Percentiles rank a stretch among this genome's conserved stretches.
Conservation (phyloP, 441 rosid genomes). For the Populus hybrid region DNA sequence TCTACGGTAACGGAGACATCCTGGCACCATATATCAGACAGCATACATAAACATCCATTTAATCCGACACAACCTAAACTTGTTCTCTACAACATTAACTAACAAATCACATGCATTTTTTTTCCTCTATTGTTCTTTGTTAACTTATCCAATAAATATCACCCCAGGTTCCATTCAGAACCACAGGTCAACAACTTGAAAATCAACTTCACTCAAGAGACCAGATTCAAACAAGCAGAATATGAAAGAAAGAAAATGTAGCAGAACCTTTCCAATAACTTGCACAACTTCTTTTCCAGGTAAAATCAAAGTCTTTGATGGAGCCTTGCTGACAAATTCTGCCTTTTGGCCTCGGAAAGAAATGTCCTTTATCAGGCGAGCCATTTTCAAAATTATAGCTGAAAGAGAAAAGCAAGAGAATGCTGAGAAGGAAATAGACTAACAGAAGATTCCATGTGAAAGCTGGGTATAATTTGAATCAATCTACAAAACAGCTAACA, state of each 20-base stretch:
- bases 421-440: slow-evolving; percentile 13
- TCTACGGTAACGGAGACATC: slow-evolving; percentile 70
- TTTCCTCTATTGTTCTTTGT: not conserved
- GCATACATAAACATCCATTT: not conserved
- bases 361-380: slow-evolving; percentile 69
- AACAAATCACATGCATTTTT: not conserved
- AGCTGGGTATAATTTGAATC: slow-evolving; percentile 29
- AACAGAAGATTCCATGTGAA: not conserved
- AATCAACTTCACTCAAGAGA: slow-evolving; percentile 6
- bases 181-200: not conserved
- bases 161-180: not conserved
- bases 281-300: slow-evolving; percentile 86
- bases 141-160: not conserved
- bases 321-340: slow-evolving; percentile 69
- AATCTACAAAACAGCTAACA: too few relatives aligned
- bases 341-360: slow-evolving; percentile 54
- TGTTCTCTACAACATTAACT: not conserved
- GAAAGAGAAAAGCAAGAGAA: slow-evolving; percentile 29
- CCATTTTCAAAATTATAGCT: slow-evolving; percentile 90
- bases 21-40: slow-evolving; percentile 39
- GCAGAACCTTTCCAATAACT: slow-evolving; percentile 80
- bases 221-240: not conserved
- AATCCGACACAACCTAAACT: not conserved
- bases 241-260: slow-evolving; percentile 3
- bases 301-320: slow-evolving; percentile 60